Percentiles rank a stretch among this genome's conserved stretches.
phyloP scores from a whole-genome alignment of 345 rosid species.

The Bretschneidera sinensis region DNA sequence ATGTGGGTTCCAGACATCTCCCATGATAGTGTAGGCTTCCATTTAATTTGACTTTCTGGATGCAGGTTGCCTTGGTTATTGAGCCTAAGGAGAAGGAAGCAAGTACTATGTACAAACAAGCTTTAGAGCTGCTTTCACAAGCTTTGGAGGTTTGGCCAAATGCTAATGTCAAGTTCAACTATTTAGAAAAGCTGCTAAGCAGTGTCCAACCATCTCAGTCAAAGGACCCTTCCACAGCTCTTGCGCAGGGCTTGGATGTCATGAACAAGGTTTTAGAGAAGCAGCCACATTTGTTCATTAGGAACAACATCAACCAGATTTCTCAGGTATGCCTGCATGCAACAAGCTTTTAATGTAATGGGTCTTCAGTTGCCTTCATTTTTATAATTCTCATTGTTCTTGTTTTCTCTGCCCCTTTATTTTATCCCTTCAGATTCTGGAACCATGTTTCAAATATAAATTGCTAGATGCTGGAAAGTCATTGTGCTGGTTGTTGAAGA shows the following conservation, averaged over 20 bases:
- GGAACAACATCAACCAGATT: constrained; percentile 88
- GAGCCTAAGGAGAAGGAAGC: constrained; percentile 99
- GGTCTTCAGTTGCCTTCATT: constrained; percentile 2
- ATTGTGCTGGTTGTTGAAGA: constrained; percentile 85
- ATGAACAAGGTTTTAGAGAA: constrained; percentile 98
- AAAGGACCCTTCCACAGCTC: constrained; percentile 91
- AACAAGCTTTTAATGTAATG: neutral
- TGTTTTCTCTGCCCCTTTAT: constrained; percentile 20
- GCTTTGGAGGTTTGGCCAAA: constrained; percentile 99
- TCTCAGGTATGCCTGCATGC: constrained; percentile 56
- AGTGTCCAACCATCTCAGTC: constrained; percentile 92
- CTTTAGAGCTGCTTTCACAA: constrained; percentile 84
- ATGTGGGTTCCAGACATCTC: too few species aligned
- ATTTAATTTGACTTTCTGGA: neutral
- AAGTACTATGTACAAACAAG: constrained; percentile 85
- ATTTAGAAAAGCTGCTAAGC: constrained; percentile 82
- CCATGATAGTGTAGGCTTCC: neutral
- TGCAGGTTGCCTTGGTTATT: constrained; percentile 94
- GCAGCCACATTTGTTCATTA: constrained; percentile 90
- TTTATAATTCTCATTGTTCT: constrained; percentile 6
- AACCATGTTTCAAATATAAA: constrained; percentile 93
- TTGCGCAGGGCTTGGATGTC: constrained; percentile 98
- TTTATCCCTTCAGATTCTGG: constrained; percentile 64
- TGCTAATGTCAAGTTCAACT: constrained; percentile 96
- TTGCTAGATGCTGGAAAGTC: constrained; percentile 96